Evolutionary conservation across 2,329 filamentous ascomycete species (phyloP).

Genomic region (Sporothrix humicola): DNA sequence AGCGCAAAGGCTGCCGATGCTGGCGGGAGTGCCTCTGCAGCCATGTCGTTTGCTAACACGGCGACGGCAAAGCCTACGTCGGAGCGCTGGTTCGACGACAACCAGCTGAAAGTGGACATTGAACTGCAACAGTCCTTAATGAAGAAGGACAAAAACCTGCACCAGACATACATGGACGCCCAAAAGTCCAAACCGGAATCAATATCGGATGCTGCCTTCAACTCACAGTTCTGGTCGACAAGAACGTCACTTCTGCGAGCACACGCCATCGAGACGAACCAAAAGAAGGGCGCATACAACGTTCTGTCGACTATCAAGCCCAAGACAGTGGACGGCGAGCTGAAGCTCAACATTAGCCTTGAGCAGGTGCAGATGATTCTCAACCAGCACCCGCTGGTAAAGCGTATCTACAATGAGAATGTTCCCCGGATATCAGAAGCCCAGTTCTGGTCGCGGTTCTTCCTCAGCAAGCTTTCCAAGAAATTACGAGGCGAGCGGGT

Average conservation of each 20-base stretch:
- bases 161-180: conserved; percentile 86
- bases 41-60: conserved; percentile 79
- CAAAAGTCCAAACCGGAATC: conserved; percentile 81
- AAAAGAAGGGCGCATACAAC: conserved; percentile 90
- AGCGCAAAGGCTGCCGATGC: conserved; percentile 40
- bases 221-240: conserved; percentile 92
- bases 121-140: conserved; percentile 87
- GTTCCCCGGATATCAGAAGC: conserved; percentile 79
- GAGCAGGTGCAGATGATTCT: conserved; percentile 95
- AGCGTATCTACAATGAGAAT: conserved; percentile 89
- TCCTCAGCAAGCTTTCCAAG: conserved; percentile 87
- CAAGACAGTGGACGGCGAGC: conserved; percentile 72
- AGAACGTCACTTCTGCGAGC: conserved; percentile 84
- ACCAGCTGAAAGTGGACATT: conserved; percentile 75
- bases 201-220: conserved; percentile 80
- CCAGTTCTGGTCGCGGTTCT: conserved; percentile 94
- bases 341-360: conserved; percentile 78
- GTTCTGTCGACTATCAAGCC: conserved; percentile 90
- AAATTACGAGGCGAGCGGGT: conserved; percentile 89
- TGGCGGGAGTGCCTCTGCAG: conserved; percentile 60
- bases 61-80: conserved; percentile 61
- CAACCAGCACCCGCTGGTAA: conserved; percentile 87
- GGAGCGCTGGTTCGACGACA: conserved; percentile 79
- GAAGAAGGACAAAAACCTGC: conserved; percentile 75
- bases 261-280: conserved; percentile 85